phyloP scores from a whole-genome alignment of 345 rosid genomes.

The Firmiana major region DNA sequence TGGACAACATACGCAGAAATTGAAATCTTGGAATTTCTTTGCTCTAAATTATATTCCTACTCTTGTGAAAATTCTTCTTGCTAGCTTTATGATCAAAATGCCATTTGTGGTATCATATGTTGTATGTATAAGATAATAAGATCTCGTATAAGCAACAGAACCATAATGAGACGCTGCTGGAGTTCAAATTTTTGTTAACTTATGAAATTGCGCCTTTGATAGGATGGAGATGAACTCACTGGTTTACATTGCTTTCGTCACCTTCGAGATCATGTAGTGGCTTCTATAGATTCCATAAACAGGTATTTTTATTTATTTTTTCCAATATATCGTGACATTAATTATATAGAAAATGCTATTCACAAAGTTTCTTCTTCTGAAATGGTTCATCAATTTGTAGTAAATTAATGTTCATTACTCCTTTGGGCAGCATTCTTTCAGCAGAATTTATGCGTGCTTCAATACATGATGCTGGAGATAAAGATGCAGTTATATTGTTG shows the following conservation, averaged over 20 bases:
- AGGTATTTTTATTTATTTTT: conserved; percentile 36
- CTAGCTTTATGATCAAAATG: background rate
- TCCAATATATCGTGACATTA: background rate
- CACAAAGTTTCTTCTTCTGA: background rate
- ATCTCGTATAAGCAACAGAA: background rate
- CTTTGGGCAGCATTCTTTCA: conserved; percentile 73
- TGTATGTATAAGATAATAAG: background rate
- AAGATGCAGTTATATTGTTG: conserved; percentile 59
- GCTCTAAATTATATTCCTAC: background rate
- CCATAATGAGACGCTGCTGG: background rate
- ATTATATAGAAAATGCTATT: background rate
- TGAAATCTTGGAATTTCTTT: background rate
- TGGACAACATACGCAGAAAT: background rate
- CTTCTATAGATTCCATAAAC: conserved; percentile 80
- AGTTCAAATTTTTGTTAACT: background rate
- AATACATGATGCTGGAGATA: conserved; percentile 66
- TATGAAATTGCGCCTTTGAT: conserved; percentile 15
- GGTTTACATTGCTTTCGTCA: conserved; percentile 98
- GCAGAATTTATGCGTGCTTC: conserved; percentile 91
- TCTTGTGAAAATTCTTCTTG: background rate
- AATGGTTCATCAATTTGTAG: background rate
- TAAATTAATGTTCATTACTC: background rate
- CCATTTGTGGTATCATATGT: background rate
- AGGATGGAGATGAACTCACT: conserved; percentile 93
- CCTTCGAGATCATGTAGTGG: conserved; percentile 85